Percentiles rank a stretch among this genome's conserved stretches.
Evolutionary conservation across 2,329 filamentous ascomycete genomes (phyloP).

Genomic region (Teratosphaeria zuluensis): DNA sequence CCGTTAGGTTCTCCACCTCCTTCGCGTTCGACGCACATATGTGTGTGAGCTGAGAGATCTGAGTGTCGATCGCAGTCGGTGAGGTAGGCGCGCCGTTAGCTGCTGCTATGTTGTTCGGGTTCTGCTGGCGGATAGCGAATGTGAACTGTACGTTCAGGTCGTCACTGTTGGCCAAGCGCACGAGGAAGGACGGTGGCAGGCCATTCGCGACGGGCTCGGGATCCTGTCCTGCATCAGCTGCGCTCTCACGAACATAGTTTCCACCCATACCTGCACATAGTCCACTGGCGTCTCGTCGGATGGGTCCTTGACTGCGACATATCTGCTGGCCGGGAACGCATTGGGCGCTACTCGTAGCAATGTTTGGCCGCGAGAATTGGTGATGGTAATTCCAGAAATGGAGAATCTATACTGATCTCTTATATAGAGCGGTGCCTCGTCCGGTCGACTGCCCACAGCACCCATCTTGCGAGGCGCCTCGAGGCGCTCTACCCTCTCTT

Average conservation of each 20-base stretch:
- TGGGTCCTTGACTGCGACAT: slow-evolving; percentile 59
- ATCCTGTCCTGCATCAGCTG: slow-evolving; percentile 48
- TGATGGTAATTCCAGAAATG: slow-evolving; percentile 73
- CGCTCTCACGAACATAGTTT: not conserved
- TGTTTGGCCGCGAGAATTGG: slow-evolving; percentile 66
- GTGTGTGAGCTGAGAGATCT: slow-evolving; percentile 82
- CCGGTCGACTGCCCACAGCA: slow-evolving; percentile 78
- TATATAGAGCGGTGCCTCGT: slow-evolving; percentile 73
- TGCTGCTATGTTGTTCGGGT: slow-evolving; percentile 25
- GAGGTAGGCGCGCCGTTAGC: slow-evolving; percentile 25
- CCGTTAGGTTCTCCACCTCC: slow-evolving; percentile 89
- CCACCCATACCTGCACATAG: slow-evolving; percentile 69
- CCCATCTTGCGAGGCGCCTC: slow-evolving; percentile 54
- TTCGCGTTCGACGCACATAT: slow-evolving; percentile 75
- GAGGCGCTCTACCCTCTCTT: not conserved
- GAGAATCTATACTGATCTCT: slow-evolving; percentile 87
- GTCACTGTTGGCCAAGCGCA: slow-evolving; percentile 82
- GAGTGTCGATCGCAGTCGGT: slow-evolving; percentile 53
- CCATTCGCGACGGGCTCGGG: slow-evolving; percentile 47
- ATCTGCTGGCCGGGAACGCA: slow-evolving; percentile 72
- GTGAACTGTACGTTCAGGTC: slow-evolving; percentile 90
- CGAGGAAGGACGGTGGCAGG: slow-evolving; percentile 60
- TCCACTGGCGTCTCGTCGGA: slow-evolving; percentile 72
- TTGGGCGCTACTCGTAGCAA: slow-evolving; percentile 75
- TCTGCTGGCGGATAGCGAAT: slow-evolving; percentile 59